phyloP scores from a whole-genome alignment of 2,329 filamentous ascomycete species.

The Chrysosphaeria jannelii region DNA sequence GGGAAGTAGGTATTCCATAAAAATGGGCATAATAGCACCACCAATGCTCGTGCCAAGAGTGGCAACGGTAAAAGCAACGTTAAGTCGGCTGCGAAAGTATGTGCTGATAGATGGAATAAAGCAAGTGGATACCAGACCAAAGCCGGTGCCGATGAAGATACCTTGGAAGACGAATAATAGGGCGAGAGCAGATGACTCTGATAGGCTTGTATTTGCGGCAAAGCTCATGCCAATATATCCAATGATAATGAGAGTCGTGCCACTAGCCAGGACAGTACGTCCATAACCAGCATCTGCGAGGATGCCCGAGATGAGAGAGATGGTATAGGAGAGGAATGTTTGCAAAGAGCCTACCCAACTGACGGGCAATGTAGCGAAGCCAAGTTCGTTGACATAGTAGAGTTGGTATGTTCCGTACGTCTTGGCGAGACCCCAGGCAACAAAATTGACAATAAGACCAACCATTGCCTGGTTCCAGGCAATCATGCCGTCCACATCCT shows the following conservation, averaged over 20 bases:
- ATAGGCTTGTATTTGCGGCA: conserved; percentile 5
- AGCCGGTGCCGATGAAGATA: conserved; percentile 20
- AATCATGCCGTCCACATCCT: too few relatives aligned
- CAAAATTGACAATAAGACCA: too few relatives aligned
- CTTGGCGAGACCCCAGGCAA: conserved; percentile 18
- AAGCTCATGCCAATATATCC: conserved; percentile 19
- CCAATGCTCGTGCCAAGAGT: conserved; percentile 30
- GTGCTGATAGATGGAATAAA: conserved; percentile 20
- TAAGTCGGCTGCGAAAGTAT: conserved; percentile 22
- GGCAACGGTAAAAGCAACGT: conserved; percentile 25
- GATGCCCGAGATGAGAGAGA: conserved; percentile 17
- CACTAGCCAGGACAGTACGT: conserved; percentile 12
- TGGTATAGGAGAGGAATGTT: conserved; percentile 17
- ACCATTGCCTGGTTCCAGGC: too few relatives aligned
- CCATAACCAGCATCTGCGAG: conserved; percentile 20
- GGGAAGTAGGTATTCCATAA: conserved; percentile 25
- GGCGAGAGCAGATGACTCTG: not conserved
- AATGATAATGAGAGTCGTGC: conserved; percentile 13
- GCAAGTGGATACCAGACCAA: conserved; percentile 22
- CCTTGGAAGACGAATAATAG: conserved; percentile 21
- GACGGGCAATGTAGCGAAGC: conserved; percentile 10
- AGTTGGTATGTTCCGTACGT: conserved; percentile 19
- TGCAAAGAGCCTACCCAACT: conserved; percentile 21
- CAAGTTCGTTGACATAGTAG: conserved; percentile 11
- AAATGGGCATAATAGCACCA: conserved; percentile 29